phyloP scores from a whole-genome alignment of 202 grass and related monocot genomes.

The Sporobolus alterniflorus region DNA sequence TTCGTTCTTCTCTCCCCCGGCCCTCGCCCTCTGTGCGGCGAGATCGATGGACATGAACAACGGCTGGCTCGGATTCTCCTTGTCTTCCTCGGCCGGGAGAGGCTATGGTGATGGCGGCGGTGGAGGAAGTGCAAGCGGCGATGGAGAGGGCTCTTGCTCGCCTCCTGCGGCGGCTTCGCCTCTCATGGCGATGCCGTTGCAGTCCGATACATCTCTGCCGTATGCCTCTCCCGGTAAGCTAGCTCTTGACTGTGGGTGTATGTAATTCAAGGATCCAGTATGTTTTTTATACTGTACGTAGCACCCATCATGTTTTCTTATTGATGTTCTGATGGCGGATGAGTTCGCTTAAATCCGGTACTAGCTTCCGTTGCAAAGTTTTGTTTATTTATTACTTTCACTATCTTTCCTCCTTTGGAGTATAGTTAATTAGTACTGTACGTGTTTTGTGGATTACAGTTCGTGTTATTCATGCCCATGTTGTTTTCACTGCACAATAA shows the following conservation, averaged over 20 bases:
- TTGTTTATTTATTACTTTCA: background rate
- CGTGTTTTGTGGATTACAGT: background rate
- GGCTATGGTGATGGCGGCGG: slow-evolving; percentile 23
- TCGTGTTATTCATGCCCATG: background rate
- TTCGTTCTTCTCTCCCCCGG: background rate
- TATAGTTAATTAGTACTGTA: too few species aligned
- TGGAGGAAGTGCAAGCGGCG: background rate
- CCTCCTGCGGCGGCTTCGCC: slow-evolving; percentile 20
- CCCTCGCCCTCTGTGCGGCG: background rate
- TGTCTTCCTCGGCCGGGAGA: slow-evolving; percentile 32
- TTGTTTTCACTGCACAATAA: background rate
- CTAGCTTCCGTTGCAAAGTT: background rate
- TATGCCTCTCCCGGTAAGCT: slow-evolving; percentile 31
- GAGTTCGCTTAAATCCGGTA: background rate
- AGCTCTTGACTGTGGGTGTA: background rate
- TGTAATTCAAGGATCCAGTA: background rate
- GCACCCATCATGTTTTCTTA: background rate
- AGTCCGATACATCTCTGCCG: slow-evolving; percentile 25
- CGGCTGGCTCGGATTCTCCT: slow-evolving; percentile 72
- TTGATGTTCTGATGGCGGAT: background rate
- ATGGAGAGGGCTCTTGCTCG: slow-evolving; percentile 24
- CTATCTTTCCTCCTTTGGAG: too few species aligned
- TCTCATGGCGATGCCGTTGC: slow-evolving; percentile 39
- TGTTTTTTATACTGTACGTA: background rate
- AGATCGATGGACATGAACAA: slow-evolving; percentile 66